Evolutionary conservation across 352 stramenopile species (phyloP).

Genomic region (Phytophthora melonis): DNA sequence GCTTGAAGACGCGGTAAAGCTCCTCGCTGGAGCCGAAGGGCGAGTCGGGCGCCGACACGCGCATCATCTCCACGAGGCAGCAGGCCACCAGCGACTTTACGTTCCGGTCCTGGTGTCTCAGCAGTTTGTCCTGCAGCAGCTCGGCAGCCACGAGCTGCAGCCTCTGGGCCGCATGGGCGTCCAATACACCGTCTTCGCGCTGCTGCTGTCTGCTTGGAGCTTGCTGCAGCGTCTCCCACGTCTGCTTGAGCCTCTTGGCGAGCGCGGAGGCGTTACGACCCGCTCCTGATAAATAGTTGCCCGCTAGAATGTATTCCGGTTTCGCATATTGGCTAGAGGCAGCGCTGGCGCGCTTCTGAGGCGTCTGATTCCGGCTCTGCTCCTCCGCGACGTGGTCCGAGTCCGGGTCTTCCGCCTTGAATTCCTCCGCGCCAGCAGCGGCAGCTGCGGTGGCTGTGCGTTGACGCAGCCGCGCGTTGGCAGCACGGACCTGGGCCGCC

Average conservation of each 20-base stretch:
- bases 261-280: slow-evolving; percentile 44
- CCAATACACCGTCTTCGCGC: slow-evolving; percentile 37
- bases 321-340: not conserved
- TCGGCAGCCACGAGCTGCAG: slow-evolving; percentile 62
- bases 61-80: slow-evolving; percentile 79
- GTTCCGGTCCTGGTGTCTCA: slow-evolving; percentile 58
- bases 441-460: not conserved
- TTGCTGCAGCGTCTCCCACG: slow-evolving; percentile 56
- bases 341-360: not conserved
- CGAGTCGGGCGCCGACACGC: slow-evolving; percentile 69
- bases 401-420: slow-evolving; percentile 35
- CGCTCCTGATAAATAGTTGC: slow-evolving; percentile 23
- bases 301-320: slow-evolving; percentile 19
- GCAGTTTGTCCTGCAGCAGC: slow-evolving; percentile 60
- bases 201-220: slow-evolving; percentile 55
- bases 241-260: slow-evolving; percentile 60
- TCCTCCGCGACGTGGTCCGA: slow-evolving; percentile 10
- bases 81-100: slow-evolving; percentile 72
- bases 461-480: not conserved
- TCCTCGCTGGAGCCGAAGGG: slow-evolving; percentile 74
- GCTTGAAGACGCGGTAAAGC: slow-evolving; percentile 70
- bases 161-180: slow-evolving; percentile 35
- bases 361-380: slow-evolving; percentile 10
- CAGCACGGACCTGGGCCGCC: not conserved
- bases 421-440: slow-evolving; percentile 15